Conservation (phyloP, 2,329 filamentous ascomycete genomes). For the Diaporthe helianthi region DNA sequence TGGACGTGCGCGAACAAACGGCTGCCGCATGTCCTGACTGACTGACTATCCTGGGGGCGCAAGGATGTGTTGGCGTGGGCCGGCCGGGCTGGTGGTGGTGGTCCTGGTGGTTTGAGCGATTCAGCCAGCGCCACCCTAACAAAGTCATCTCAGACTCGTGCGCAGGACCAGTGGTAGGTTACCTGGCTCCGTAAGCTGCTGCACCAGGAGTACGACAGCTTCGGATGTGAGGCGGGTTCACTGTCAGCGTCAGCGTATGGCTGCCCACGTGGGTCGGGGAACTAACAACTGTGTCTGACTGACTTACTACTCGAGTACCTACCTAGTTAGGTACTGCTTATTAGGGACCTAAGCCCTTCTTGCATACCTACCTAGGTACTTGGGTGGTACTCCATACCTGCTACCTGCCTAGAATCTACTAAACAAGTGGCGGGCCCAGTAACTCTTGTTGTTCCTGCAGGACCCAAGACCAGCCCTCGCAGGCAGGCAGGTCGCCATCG, state of each 20-base stretch:
- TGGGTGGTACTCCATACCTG: no score
- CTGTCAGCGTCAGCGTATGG: neutral
- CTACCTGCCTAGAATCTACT: no score
- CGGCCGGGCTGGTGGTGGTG: neutral
- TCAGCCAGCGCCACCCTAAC: constrained; percentile 10
- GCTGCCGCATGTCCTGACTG: neutral
- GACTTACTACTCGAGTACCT: no score
- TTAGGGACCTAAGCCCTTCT: no score
- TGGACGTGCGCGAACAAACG: constrained; percentile 11
- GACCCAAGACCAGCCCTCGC: neutral
- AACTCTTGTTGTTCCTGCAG: constrained; percentile 6
- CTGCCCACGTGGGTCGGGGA: constrained; percentile 14
- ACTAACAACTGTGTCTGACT: no score
- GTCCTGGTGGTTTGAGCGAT: constrained; percentile 1
- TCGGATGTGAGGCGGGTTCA: neutral
- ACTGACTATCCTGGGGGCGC: neutral
- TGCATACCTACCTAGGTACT: no score
- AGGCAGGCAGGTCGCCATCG: constrained; percentile 5
- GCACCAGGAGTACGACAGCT: neutral
- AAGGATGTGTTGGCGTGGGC: constrained; percentile 1
- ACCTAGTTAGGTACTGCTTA: no score
- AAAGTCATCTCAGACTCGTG: constrained; percentile 5
- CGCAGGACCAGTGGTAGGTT: neutral
- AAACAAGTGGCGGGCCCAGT: no score
- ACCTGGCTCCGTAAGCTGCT: no score